Evolutionary conservation across 2,329 filamentous ascomycete species (phyloP), one percentile per base, ranked within the genome.

Genomic region (Bipolaris sorokiniana): DNA sequence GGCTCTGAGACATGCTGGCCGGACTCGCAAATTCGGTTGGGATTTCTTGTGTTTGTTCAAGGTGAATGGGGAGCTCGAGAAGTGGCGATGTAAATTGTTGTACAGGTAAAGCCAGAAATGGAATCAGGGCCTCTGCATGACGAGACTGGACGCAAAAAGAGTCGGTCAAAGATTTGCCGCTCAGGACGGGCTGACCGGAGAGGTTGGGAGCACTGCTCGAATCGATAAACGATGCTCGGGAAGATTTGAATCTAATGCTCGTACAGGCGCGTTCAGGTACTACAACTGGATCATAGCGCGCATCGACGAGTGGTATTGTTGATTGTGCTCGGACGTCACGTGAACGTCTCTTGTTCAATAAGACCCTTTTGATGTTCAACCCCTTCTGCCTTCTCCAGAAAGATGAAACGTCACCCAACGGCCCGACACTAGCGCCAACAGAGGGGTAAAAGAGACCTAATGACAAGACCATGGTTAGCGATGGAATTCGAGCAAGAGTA

Each of bases 71-170:
- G 51, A 69, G 61, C 20, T 68, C 66, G 45, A 74, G 67, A 34
- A 76, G 71, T 46, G 72, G 72, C 13, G 73, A 66, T 55, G 75
- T 67, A 50, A 76, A 70, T 68, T 68, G 72, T 54, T 77, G 69
- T 59, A 77, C 67, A 64, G 79, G 78, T 71, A 75, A 67, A 50
- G 77, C 78, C 76, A 76, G 81, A 53, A 75, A 66, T 41, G 79
- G 78, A 61, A 81, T 81, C 58, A 79, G 69, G 66, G 81, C 81
- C 72, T 81, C 79, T 56, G 82, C 80, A 81, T 82, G 78, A 75
- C 80, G 74, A 45, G 76, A 70, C 64, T 71, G 66, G 48, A 66
- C 56, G 55, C 65, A 73, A 20, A 66, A 66, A 42, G 72, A 73
- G 52, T 73, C 67, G 50, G 65, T 67, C 42, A 69, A 63, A 42